Evolutionary conservation across 2,329 filamentous ascomycete genomes (phyloP).

Genomic region (Colletotrichum filicis): DNA sequence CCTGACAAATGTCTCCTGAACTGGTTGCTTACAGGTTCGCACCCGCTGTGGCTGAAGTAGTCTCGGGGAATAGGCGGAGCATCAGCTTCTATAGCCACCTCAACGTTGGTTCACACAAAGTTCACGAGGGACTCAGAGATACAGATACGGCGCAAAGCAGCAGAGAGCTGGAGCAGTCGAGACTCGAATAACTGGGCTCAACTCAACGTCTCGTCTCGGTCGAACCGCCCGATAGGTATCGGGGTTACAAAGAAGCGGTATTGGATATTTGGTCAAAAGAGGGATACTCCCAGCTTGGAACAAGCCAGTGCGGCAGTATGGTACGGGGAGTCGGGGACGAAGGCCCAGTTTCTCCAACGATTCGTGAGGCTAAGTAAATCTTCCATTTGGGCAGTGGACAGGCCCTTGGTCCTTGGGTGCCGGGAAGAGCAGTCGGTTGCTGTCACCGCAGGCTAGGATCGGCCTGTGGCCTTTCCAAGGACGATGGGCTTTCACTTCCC

Average conservation of each 20-base stretch:
- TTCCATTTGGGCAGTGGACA: conserved; percentile 11
- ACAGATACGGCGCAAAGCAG: not conserved
- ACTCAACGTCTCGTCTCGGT: conserved; percentile 12
- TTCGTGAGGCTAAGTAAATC: conserved; percentile 24
- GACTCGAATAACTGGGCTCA: not conserved
- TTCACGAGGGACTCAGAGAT: not conserved
- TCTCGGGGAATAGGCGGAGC: conserved; percentile 11
- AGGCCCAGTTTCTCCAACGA: conserved; percentile 17
- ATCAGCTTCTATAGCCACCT: not conserved
- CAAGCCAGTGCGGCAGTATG: not conserved
- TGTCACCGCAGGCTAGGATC: conserved; percentile 24
- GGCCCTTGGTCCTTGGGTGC: not conserved
- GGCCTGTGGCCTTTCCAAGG: conserved; percentile 3
- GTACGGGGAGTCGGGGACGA: not conserved
- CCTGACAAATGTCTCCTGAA: conserved; percentile 12
- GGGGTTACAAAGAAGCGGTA: conserved; percentile 17
- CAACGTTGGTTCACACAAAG: not conserved
- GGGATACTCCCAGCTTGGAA: conserved; percentile 27
- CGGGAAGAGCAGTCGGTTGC: conserved; percentile 19
- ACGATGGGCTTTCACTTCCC: not conserved
- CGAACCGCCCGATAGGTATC: conserved; percentile 21
- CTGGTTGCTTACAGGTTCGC: not conserved
- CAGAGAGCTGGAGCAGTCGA: not conserved
- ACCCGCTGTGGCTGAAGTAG: not conserved
- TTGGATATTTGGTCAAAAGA: not conserved